Base-by-base conservation (phyloP, 345 rosid species). In the Pistacia integerrima region DNA sequence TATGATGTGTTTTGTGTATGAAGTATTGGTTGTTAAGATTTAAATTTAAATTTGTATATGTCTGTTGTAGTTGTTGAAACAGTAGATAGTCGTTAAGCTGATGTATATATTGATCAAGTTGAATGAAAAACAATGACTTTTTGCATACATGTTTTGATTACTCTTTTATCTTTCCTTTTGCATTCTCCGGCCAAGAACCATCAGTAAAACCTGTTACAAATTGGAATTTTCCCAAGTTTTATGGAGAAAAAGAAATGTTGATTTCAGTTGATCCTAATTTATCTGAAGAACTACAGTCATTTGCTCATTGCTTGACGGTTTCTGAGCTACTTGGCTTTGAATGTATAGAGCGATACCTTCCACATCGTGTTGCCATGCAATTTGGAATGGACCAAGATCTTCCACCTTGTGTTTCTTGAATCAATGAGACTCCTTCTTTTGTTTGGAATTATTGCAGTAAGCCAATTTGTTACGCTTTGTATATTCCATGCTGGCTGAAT, bases 281-380 rank as follows among this genome's bases (percentile, higher is more conserved):
- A 41, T 33, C 30, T 10, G 63, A 73, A 20, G 77, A 82, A 67
- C 54, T 81, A 2, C 16, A 59, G 13, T 75, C 82, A 9, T 79
- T 74, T 51, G 81, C 68, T 25, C 67, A 35, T 54, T 77, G 80
- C 67, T 67, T 77, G 83, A 74, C 69, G 79, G 38, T 57, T 5
- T 79, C 55, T 7, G 57, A 63, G 63, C 64, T 79, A 25, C 64
- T 79, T 63, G 80, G 83, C 3, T 18, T 77, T 8, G 70, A 49
- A 17, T 55, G 64, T 55, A 7, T 13, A 30, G 76, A 73, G 48
- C 76, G 62, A 17, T 67, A 75, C 57, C 73, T 57, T 67, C 78
- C 73, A 2, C 57, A 75, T 28, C 28, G 67, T 1, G 78, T 67
- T 18, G 73, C 78, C 18, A 57, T 11, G 76, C 69, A 74, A 35